Conservation (phyloP, 2,329 filamentous ascomycete species). For the Ophiocordyceps robertsii region DNA sequence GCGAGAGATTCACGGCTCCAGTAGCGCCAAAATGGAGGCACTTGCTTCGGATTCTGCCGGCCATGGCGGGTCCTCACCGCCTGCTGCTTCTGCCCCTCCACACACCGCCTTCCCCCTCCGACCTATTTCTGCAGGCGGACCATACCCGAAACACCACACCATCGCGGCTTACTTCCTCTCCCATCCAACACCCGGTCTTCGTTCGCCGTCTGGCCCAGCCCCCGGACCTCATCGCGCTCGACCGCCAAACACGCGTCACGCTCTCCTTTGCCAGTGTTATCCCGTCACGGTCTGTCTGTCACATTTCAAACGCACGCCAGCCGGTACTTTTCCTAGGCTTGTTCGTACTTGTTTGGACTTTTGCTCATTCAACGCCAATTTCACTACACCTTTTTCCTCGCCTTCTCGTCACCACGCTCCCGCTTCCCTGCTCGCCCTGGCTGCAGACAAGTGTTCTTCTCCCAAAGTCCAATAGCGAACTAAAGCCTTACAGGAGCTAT, state of each 20-base stretch:
- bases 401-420: not conserved
- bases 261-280: too few relatives aligned
- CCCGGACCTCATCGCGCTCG: too few relatives aligned
- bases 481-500: constrained; percentile 14
- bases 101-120: not conserved
- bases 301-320: too few relatives aligned
- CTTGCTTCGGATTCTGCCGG: not conserved
- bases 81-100: not conserved
- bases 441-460: constrained; percentile 8
- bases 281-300: not conserved
- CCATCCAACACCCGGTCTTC: not conserved
- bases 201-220: too few relatives aligned
- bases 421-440: not conserved
- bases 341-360: not conserved
- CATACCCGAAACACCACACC: not conserved
- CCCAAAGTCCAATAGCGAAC: constrained; percentile 1
- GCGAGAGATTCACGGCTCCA: too few relatives aligned
- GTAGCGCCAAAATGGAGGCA: not conserved
- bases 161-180: not conserved
- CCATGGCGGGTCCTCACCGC: constrained; percentile 1
- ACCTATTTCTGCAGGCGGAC: not conserved
- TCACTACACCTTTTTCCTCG: not conserved
- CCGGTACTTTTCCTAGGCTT: too few relatives aligned
- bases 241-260: too few relatives aligned
- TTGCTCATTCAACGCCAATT: not conserved